Percentiles rank a stretch among this genome's conserved stretches.
These are phyloP conservation scores for Candida chauliodis DNA, from an alignment of 805 yeast genomes.

Conservation along the genomic window DNA sequence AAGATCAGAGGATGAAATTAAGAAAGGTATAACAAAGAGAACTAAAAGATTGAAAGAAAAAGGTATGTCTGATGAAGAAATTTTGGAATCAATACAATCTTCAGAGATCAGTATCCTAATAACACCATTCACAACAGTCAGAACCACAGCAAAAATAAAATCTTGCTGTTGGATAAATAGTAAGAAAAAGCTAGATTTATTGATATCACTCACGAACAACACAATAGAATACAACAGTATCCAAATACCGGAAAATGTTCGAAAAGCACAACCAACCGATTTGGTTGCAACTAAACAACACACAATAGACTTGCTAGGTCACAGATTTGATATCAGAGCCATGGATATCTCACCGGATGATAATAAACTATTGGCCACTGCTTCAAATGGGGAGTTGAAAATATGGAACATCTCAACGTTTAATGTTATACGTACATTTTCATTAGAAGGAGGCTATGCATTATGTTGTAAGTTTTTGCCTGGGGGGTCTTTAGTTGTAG, in stretches of 20 bases:
- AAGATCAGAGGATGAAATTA: constrained; percentile 71
- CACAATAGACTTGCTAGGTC: constrained; percentile 75
- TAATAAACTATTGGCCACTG: constrained; percentile 76
- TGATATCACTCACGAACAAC: constrained; percentile 68
- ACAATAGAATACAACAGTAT: constrained; percentile 66
- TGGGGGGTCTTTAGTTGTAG: constrained; percentile 82
- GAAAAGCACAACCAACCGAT: constrained; percentile 45
- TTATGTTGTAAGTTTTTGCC: constrained; percentile 79
- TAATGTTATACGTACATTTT: constrained; percentile 77
- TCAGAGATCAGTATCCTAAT: constrained; percentile 54
- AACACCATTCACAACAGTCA: constrained; percentile 65
- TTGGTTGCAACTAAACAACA: constrained; percentile 45
- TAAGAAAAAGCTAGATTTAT: constrained; percentile 52
- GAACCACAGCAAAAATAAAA: constrained; percentile 62
- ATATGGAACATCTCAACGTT: constrained; percentile 78
- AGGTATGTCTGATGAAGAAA: constrained; percentile 57
- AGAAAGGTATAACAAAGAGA: constrained; percentile 73
- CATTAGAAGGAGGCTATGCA: constrained; percentile 75
- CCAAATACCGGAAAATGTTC: constrained; percentile 51
- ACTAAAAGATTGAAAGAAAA: constrained; percentile 74
- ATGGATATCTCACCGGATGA: constrained; percentile 84
- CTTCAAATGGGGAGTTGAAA: constrained; percentile 85
- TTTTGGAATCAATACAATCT: constrained; percentile 39
- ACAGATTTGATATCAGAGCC: constrained; percentile 84
- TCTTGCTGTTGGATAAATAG: constrained; percentile 61